Evolutionary conservation across 106 monocot species (phyloP).

Genomic region (Acorus gramineus): DNA sequence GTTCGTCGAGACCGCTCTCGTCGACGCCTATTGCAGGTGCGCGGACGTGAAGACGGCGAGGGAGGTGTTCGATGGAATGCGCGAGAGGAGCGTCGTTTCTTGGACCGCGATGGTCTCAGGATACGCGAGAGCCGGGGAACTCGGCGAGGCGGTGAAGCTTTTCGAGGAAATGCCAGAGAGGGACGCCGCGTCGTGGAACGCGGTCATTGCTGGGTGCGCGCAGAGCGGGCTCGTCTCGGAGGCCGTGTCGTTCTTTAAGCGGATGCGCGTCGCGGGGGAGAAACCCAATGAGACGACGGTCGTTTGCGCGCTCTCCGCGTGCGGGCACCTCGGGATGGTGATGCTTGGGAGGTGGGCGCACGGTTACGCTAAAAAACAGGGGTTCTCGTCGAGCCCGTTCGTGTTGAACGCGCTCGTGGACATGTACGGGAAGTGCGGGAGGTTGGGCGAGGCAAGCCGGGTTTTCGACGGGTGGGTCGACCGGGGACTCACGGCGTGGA

Average conservation of each 20-base stretch:
- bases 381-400: constrained; percentile 21
- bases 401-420: constrained; percentile 74
- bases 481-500: constrained; percentile 64
- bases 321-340: constrained; percentile 77
- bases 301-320: constrained; percentile 60
- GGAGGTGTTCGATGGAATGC: constrained; percentile 54
- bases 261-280: constrained; percentile 34
- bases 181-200: constrained; percentile 84
- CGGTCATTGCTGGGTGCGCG: constrained; percentile 53
- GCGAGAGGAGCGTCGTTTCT: constrained; percentile 55
- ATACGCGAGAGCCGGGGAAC: constrained; percentile 38
- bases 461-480: constrained; percentile 32
- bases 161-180: constrained; percentile 84
- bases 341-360: constrained; percentile 59
- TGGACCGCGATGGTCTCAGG: constrained; percentile 82
- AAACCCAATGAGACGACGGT: constrained; percentile 59
- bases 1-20: constrained; percentile 58
- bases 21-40: constrained; percentile 59
- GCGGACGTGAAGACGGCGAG: constrained; percentile 45
- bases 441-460: constrained; percentile 45
- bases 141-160: constrained; percentile 47
- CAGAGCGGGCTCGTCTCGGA: constrained; percentile 86
- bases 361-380: constrained; percentile 37
- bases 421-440: constrained; percentile 96
- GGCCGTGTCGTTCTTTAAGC: constrained; percentile 31